Conservation (phyloP, 2,329 filamentous ascomycete species). For the Phialophora verrucosa region DNA sequence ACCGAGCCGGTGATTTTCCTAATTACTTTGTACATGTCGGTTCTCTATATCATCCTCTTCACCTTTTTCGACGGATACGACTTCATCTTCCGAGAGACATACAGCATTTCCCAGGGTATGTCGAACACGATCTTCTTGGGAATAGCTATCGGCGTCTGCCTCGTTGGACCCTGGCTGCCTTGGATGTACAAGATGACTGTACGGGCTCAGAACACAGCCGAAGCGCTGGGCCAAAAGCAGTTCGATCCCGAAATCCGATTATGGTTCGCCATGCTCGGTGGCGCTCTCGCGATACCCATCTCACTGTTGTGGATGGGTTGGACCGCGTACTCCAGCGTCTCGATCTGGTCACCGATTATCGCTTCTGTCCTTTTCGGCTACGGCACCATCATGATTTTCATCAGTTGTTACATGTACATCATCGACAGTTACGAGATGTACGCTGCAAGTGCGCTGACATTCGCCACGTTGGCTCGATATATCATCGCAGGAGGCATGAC, state of each 20-base stretch:
- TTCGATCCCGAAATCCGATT: slow-evolving; percentile 57
- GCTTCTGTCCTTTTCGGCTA: slow-evolving; percentile 56
- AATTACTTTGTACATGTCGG: background rate
- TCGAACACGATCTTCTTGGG: slow-evolving; percentile 14
- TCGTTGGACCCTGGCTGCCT: background rate
- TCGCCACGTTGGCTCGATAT: slow-evolving; percentile 52
- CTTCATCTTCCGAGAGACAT: slow-evolving; percentile 16
- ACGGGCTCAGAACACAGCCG: slow-evolving; percentile 1
- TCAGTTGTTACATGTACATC: slow-evolving; percentile 62
- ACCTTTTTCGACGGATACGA: slow-evolving; percentile 9
- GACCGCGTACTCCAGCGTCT: slow-evolving; percentile 54
- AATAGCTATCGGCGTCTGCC: background rate
- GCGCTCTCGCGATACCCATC: slow-evolving; percentile 55
- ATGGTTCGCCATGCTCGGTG: slow-evolving; percentile 40
- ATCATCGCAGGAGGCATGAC: slow-evolving; percentile 47
- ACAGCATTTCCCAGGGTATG: slow-evolving; percentile 1
- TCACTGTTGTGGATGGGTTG: slow-evolving; percentile 65
- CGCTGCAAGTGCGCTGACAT: slow-evolving; percentile 56
- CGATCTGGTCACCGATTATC: slow-evolving; percentile 57
- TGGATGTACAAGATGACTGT: background rate
- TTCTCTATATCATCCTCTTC: slow-evolving; percentile 10
- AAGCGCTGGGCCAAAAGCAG: background rate
- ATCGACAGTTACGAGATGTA: slow-evolving; percentile 63
- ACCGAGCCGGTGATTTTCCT: slow-evolving; percentile 15
- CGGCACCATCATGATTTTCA: slow-evolving; percentile 57